Evolutionary conservation across 441 rosid genomes (phyloP).

Genomic region (Brassica hybrid): DNA sequence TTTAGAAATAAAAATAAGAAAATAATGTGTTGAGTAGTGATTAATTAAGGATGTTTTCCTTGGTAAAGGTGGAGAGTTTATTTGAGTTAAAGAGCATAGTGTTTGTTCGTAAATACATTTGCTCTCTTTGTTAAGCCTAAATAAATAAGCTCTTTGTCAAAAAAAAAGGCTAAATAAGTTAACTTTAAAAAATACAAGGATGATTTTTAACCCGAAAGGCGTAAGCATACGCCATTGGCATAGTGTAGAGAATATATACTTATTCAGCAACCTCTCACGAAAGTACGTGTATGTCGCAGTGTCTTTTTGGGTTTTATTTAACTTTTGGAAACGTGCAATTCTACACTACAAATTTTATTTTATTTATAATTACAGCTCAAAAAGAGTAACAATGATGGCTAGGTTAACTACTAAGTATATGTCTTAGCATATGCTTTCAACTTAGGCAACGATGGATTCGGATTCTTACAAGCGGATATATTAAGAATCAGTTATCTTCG

Average conservation of each 20-base stretch:
- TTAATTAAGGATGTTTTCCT: constrained; percentile 5
- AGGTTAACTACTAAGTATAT: constrained; percentile 35
- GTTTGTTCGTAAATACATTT: not conserved
- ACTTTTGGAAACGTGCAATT: no score
- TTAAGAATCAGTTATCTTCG: constrained; percentile 35
- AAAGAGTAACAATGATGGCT: constrained; percentile 32
- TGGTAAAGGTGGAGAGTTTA: not conserved
- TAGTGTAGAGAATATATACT: constrained; percentile 27
- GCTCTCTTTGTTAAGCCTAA: not conserved
- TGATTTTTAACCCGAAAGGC: not conserved
- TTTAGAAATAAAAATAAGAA: not conserved
- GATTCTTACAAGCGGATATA: constrained; percentile 29
- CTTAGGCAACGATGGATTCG: constrained; percentile 35
- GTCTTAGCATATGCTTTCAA: constrained; percentile 42
- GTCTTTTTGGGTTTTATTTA: constrained; percentile 14
- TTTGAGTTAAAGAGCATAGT: not conserved
- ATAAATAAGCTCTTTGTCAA: no score
- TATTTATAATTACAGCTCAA: constrained; percentile 9
- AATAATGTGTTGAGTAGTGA: not conserved
- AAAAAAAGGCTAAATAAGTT: not conserved
- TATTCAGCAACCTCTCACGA: constrained; percentile 22
- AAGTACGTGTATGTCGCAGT: constrained; percentile 32
- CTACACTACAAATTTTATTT: constrained; percentile 5
- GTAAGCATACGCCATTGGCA: constrained; percentile 5
- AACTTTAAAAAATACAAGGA: constrained; percentile 2